Evolutionary conservation across 2,329 filamentous ascomycete species (phyloP).

Genomic region (Colletotrichum shisoi): DNA sequence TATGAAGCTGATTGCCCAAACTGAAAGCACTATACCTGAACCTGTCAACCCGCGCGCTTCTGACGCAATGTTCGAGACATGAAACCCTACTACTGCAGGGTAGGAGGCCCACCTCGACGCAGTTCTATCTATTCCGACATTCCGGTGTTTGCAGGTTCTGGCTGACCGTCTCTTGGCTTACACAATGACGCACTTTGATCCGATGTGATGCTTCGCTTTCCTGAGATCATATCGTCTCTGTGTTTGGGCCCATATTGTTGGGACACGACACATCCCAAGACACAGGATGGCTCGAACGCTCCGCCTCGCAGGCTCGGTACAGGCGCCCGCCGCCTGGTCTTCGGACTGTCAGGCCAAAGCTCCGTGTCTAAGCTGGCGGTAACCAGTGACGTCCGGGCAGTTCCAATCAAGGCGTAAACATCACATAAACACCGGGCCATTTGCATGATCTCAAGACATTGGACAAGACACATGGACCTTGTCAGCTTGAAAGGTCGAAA

Average conservation of each 20-base stretch:
- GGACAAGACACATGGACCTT: not conserved
- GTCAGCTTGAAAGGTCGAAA: slow-evolving; percentile 13
- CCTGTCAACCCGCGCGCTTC: slow-evolving; percentile 28
- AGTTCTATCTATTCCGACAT: slow-evolving; percentile 18
- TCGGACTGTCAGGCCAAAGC: slow-evolving; percentile 6
- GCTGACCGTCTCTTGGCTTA: slow-evolving; percentile 22
- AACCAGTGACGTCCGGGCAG: slow-evolving; percentile 3
- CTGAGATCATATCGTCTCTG: not conserved
- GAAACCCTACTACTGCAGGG: slow-evolving; percentile 33
- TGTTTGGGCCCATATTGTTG: not conserved
- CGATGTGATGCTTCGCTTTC: slow-evolving; percentile 9
- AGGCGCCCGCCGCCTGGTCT: slow-evolving; percentile 16
- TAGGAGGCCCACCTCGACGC: not conserved
- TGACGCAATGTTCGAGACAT: slow-evolving; percentile 33
- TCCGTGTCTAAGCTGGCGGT: slow-evolving; percentile 14
- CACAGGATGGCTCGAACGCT: not conserved
- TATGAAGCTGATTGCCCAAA: slow-evolving; percentile 18
- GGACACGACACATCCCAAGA: not conserved
- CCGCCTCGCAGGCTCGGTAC: slow-evolving; percentile 4
- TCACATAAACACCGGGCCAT: slow-evolving; percentile 17
- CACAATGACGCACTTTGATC: slow-evolving; percentile 23
- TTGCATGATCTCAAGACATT: not conserved
- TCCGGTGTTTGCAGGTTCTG: slow-evolving; percentile 11
- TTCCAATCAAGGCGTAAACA: slow-evolving; percentile 15
- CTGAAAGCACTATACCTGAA: slow-evolving; percentile 11